phyloP scores from a whole-genome alignment of 116 monocot species.

The Phalaenopsis hybrid region DNA sequence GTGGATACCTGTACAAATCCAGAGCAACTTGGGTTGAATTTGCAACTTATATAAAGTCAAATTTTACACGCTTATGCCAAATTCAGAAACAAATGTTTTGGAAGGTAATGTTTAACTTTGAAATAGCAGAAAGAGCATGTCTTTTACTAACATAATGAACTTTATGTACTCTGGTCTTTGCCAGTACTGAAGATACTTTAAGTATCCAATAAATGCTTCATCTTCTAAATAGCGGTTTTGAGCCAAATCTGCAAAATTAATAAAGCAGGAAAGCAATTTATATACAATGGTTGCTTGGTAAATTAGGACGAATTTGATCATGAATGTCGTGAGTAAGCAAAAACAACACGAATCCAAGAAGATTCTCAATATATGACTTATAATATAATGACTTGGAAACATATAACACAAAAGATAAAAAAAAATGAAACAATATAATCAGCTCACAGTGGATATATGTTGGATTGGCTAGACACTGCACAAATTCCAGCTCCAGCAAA shows the following conservation, averaged over 20 bases:
- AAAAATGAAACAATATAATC: neutral
- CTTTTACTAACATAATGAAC: conserved; percentile 75
- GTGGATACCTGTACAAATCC: conserved; percentile 70
- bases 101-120: neutral
- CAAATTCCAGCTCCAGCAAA: conserved; percentile 83
- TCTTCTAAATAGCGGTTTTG: conserved; percentile 98
- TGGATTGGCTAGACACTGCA: conserved; percentile 90
- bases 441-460: conserved; percentile 88
- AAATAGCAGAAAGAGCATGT: neutral
- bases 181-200: conserved; percentile 98
- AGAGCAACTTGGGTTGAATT: neutral
- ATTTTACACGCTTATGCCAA: neutral
- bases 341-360: neutral
- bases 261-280: neutral
- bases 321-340: neutral
- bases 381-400: neutral
- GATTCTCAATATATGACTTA: neutral
- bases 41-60: neutral
- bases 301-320: neutral
- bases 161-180: conserved; percentile 83
- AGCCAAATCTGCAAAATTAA: conserved; percentile 63
- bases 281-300: too few relatives aligned
- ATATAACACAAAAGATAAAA: neutral
- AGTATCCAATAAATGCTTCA: conserved; percentile 94
- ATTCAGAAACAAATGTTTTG: neutral